Percentiles rank a stretch among this genome's conserved stretches.
Evolutionary conservation across 169 alveolate genomes (phyloP).

Genomic region (Cytauxzoon felis): DNA sequence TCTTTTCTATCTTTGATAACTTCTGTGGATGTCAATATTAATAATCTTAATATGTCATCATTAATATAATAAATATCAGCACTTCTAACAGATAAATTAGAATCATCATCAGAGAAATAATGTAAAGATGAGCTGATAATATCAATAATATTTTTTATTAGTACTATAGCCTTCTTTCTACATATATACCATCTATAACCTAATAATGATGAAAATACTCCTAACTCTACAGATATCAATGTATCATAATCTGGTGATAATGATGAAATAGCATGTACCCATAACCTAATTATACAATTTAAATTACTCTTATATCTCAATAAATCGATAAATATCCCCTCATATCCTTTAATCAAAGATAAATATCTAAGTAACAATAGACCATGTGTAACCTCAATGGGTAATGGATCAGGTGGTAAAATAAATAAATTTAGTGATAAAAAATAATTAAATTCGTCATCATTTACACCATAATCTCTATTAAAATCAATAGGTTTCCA

Average conservation of each 20-base stretch:
- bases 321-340: slow-evolving; percentile 2
- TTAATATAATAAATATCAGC: slow-evolving; percentile 17
- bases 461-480: no score
- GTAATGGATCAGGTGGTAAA: slow-evolving; percentile 52
- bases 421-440: slow-evolving; percentile 1
- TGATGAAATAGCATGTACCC: slow-evolving; percentile 37
- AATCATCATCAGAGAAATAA: slow-evolving; percentile 13
- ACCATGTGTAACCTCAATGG: slow-evolving; percentile 21
- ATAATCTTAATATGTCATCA: slow-evolving; percentile 23
- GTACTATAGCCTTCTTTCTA: slow-evolving; percentile 2
- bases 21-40: slow-evolving; percentile 17
- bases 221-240: slow-evolving; percentile 32
- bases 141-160: slow-evolving; percentile 1
- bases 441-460: slow-evolving; percentile 15
- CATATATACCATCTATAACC: slow-evolving; percentile 49
- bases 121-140: slow-evolving; percentile 6
- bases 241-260: slow-evolving; percentile 26
- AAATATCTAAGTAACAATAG: slow-evolving; percentile 10
- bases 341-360: background rate
- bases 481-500: slow-evolving; percentile 6
- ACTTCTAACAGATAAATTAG: slow-evolving; percentile 6
- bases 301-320: background rate
- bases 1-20: background rate
- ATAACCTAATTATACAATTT: slow-evolving; percentile 12
- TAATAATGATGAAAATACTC: slow-evolving; percentile 26